Percentiles rank a stretch among this genome's conserved stretches.
These are phyloP conservation scores for Candida hispaniensis DNA, from an alignment of 805 yeast genomes.

Conservation along the genomic window DNA sequence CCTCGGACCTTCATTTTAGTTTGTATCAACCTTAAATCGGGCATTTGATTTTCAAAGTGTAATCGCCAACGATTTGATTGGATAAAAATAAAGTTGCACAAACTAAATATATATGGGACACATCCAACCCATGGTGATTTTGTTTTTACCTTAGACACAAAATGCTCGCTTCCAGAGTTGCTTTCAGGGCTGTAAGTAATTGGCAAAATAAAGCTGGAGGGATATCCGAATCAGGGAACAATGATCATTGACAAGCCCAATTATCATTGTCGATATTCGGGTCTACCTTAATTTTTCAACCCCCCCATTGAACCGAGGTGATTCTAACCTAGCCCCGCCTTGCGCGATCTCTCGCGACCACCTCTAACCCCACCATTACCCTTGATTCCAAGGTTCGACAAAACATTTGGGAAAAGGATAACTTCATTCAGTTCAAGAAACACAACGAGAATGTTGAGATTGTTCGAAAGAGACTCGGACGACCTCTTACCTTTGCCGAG, in stretches of 20 bases:
- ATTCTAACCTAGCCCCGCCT: slow-evolving; percentile 20
- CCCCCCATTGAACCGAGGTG: background rate
- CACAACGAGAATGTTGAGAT: slow-evolving; percentile 80
- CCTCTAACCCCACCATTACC: slow-evolving; percentile 27
- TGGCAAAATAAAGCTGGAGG: background rate
- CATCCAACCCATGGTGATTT: too few relatives aligned
- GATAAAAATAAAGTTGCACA: too few relatives aligned
- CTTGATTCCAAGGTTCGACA: slow-evolving; percentile 68
- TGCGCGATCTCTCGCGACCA: slow-evolving; percentile 17
- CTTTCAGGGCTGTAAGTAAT: slow-evolving; percentile 15
- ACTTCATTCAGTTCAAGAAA: slow-evolving; percentile 85
- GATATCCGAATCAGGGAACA: background rate
- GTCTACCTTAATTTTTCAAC: background rate
- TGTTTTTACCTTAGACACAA: too few relatives aligned
- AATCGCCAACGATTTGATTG: too few relatives aligned
- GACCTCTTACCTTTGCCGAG: slow-evolving; percentile 93
- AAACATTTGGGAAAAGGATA: slow-evolving; percentile 50
- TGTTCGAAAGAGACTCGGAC: slow-evolving; percentile 66
- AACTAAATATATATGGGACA: too few relatives aligned
- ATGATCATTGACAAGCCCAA: slow-evolving; percentile 1
- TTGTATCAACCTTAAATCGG: too few relatives aligned
- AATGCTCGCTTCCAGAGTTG: slow-evolving; percentile 15
- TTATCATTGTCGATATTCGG: too few relatives aligned
- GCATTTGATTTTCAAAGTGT: too few relatives aligned
- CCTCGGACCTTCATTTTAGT: too few relatives aligned